phyloP scores from a whole-genome alignment of 164 flowering plant species.

The Umbilicus rupestris region DNA sequence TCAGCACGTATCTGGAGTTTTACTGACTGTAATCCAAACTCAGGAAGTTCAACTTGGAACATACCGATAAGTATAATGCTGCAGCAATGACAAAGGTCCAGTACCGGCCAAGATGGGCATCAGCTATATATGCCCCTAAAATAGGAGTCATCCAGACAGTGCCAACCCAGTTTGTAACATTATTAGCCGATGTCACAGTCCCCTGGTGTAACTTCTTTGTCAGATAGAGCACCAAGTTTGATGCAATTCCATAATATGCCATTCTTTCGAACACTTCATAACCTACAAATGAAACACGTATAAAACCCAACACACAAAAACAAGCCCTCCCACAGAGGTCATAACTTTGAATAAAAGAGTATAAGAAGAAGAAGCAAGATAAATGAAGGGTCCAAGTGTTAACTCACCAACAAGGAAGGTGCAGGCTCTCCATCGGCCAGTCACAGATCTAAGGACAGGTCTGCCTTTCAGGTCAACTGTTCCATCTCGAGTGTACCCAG shows the following conservation, averaged over 20 bases:
- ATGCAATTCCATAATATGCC: slow-evolving; percentile 67
- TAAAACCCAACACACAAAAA: no score
- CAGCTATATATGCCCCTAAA: slow-evolving; percentile 65
- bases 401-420: slow-evolving; percentile 53
- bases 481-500: slow-evolving; percentile 63
- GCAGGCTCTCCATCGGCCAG: slow-evolving; percentile 63
- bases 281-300: no score
- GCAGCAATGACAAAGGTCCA: slow-evolving; percentile 57
- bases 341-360: no score
- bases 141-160: slow-evolving; percentile 62
- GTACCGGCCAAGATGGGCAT: slow-evolving; percentile 55
- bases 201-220: slow-evolving; percentile 49
- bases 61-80: slow-evolving; percentile 41
- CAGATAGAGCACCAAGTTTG: slow-evolving; percentile 48
- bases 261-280: slow-evolving; percentile 67
- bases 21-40: background rate
- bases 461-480: slow-evolving; percentile 52
- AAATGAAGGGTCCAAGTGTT: no score
- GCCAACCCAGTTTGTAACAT: slow-evolving; percentile 61
- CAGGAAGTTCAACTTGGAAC: background rate
- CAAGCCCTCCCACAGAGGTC: no score
- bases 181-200: slow-evolving; percentile 46
- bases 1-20: no score
- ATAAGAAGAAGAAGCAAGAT: background rate
- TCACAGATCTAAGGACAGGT: slow-evolving; percentile 38